Evolutionary conservation across 1,139 yeast genomes (phyloP).

Genomic region (Wickerhamomyces sp.): DNA sequence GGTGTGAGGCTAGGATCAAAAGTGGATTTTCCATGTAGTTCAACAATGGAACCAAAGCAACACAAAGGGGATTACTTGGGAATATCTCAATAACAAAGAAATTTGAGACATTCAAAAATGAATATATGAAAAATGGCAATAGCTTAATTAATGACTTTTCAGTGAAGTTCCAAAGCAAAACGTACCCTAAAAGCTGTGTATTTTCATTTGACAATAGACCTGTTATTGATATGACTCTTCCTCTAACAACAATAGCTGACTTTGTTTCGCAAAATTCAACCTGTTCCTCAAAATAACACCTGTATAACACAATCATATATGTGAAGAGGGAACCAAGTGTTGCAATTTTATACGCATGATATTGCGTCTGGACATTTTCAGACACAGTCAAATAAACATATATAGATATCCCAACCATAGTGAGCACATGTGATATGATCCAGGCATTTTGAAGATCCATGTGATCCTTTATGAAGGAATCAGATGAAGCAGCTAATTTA

Average conservation of each 20-base stretch:
- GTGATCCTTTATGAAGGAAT: slow-evolving; percentile 2
- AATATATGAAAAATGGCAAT: slow-evolving; percentile 42
- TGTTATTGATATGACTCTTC: slow-evolving; percentile 25
- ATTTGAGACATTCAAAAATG: slow-evolving; percentile 39
- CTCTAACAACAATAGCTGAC: slow-evolving; percentile 9
- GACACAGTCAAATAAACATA: slow-evolving; percentile 6
- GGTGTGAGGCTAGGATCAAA: slow-evolving; percentile 34
- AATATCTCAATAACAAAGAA: slow-evolving; percentile 35
- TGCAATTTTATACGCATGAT: slow-evolving; percentile 22
- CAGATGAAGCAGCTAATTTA: not conserved
- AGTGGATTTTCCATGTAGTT: slow-evolving; percentile 24
- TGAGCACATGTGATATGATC: slow-evolving; percentile 17
- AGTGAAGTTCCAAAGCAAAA: slow-evolving; percentile 32
- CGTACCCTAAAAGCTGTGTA: slow-evolving; percentile 38
- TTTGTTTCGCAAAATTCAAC: slow-evolving; percentile 10
- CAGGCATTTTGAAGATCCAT: slow-evolving; percentile 20
- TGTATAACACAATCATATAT: slow-evolving; percentile 30
- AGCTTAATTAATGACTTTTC: slow-evolving; percentile 33
- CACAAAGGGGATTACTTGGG: slow-evolving; percentile 31
- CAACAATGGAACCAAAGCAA: slow-evolving; percentile 26
- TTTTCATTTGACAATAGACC: slow-evolving; percentile 42
- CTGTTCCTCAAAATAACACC: slow-evolving; percentile 21
- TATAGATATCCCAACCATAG: slow-evolving; percentile 15
- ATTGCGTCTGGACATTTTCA: slow-evolving; percentile 1
- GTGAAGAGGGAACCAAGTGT: slow-evolving; percentile 28